These are phyloP conservation scores for Polytrichum formosum DNA, from an alignment of 225 moss, liverwort and hornwort genomes.

Conservation along the genomic window DNA sequence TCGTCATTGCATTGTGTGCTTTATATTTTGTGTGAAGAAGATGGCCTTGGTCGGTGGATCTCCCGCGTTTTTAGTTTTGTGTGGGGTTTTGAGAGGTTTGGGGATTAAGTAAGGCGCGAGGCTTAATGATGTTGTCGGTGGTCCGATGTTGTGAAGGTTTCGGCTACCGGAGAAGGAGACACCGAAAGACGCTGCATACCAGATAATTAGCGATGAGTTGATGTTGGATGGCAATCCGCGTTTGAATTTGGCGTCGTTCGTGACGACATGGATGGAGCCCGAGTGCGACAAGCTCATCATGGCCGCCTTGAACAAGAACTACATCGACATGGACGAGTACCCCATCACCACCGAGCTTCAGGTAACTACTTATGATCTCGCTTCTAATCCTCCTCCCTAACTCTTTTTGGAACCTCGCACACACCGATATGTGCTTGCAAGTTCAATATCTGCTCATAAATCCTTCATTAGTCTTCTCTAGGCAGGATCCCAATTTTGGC, in stretches of 20 bases:
- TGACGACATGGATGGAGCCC: constrained; percentile 64
- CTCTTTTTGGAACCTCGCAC: neutral
- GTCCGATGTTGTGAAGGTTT: constrained; percentile 21
- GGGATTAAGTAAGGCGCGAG: neutral
- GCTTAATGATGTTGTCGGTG: neutral
- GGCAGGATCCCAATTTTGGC: neutral
- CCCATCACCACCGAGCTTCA: constrained; percentile 26
- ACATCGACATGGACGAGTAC: constrained; percentile 68
- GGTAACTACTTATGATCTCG: neutral
- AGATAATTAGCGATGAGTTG: constrained; percentile 54
- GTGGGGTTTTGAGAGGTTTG: neutral
- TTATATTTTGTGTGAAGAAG: too few relatives aligned
- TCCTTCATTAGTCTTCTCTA: neutral
- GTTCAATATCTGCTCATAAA: neutral
- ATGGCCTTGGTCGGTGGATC: too few relatives aligned
- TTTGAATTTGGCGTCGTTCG: constrained; percentile 52
- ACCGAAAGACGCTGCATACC: constrained; percentile 46
- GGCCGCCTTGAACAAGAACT: constrained; percentile 42
- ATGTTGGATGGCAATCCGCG: constrained; percentile 65
- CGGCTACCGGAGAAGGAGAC: constrained; percentile 26
- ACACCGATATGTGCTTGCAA: neutral
- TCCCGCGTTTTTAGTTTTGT: neutral
- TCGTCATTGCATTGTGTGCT: too few relatives aligned
- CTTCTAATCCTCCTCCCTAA: neutral
- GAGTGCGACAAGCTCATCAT: constrained; percentile 59